Evolutionary conservation across 2,329 filamentous ascomycete species (phyloP), one percentile per base, ranked within the genome.

Genomic region (Zymoseptoria tritici): DNA sequence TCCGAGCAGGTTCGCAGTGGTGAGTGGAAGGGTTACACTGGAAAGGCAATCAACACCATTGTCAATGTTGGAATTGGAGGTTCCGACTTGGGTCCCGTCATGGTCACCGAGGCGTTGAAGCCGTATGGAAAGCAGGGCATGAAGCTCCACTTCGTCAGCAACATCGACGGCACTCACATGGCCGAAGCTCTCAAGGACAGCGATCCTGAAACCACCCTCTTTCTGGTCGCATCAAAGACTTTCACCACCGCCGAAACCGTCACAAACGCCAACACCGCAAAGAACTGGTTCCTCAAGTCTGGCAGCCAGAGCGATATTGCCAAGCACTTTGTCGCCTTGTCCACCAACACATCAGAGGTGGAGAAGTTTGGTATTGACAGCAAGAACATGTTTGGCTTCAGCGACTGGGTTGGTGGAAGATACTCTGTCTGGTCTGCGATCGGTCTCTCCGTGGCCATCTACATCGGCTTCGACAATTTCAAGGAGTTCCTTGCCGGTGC

Each of bases 361-460:
- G 91, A 89, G 79, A 97, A 97, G 83, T 99, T 99, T 72, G 94
- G 94, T 67, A 99, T 99, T 72, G 93, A 97, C 80, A 88, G 87
- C 79, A 93, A 93, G 84, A 99, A 97, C 84, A 99, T 99, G 94
- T 99, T 99, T 73, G 92, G 91, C 70, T 99, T 99, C 75, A 92
- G 93, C 78, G 95, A 90, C 78, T 99, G 94, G 94, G 93, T 97
- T 56, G 94, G 94, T 75, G 94, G 94, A 60, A 89, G 94, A 62
- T 99, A 99, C 85, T 96, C 91, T 62, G 94, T 99, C 67, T 99
- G 94, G 94, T 96, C 91, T 68, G 94, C 94, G 75, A 99, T 99
- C 73, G 94, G 94, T 69, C 81, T 99, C 64, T 96, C 91, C 65
- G 92, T 99, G 60, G 88, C 88, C 68, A 83, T 99, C 67, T 96